Evolutionary conservation across 2,329 filamentous ascomycete genomes (phyloP).

Genomic region (Lachnellula hyalina): DNA sequence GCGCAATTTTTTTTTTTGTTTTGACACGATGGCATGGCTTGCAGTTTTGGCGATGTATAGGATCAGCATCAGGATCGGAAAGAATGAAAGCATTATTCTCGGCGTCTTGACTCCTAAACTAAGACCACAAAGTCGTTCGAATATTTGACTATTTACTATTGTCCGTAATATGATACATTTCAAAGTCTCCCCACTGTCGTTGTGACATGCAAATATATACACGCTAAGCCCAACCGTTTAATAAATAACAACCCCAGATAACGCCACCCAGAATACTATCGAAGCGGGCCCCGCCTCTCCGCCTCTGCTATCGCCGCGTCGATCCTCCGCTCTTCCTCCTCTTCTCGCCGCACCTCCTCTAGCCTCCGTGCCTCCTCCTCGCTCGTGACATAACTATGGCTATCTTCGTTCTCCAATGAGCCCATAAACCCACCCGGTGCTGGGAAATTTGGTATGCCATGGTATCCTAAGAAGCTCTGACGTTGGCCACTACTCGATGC

Average conservation of each 20-base stretch:
- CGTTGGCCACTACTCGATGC: not conserved
- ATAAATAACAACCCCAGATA: not conserved
- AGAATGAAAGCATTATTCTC: not conserved
- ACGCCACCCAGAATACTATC: not conserved
- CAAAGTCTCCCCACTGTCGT: not conserved
- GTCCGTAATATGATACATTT: not conserved
- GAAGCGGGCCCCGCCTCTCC: constrained; percentile 4
- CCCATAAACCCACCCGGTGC: constrained; percentile 1
- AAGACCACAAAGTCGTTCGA: not conserved
- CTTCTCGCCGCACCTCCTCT: constrained; percentile 4
- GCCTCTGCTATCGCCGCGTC: constrained; percentile 28
- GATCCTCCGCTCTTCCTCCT: constrained; percentile 29
- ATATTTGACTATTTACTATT: not conserved
- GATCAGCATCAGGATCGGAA: not conserved
- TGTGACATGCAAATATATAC: not conserved
- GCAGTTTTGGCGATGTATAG: not conserved
- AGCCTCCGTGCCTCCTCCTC: constrained; percentile 21
- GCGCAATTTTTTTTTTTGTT: not conserved
- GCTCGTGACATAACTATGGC: constrained; percentile 9
- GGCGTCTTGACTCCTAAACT: not conserved
- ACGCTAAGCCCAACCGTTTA: not conserved
- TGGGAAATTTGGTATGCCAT: constrained; percentile 16
- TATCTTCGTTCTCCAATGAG: constrained; percentile 2
- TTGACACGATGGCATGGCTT: not conserved
- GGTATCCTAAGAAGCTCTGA: constrained; percentile 17